Conservation (phyloP, 2,329 filamentous ascomycete species). For the Diaporthe citriasiana region DNA sequence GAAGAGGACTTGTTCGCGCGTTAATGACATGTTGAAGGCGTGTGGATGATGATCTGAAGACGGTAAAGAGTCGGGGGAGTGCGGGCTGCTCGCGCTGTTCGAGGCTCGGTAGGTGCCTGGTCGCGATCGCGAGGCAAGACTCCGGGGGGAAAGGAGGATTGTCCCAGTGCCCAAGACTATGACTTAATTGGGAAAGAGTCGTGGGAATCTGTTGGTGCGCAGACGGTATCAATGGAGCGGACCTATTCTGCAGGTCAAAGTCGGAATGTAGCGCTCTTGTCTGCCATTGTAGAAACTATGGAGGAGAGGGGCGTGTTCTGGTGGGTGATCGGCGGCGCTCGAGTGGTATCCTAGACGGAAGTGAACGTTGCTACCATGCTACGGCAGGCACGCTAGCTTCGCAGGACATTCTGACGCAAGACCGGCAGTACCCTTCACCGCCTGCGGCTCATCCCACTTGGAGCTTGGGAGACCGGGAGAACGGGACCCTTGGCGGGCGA, state of each 20-base stretch:
- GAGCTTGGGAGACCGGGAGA: conserved; percentile 6
- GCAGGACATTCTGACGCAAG: conserved; percentile 12
- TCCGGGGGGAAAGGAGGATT: not conserved
- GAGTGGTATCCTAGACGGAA: conserved; percentile 3
- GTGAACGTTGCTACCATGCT: no score
- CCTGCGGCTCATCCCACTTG: conserved; percentile 31
- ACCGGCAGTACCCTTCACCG: conserved; percentile 31
- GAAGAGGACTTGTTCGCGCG: conserved; percentile 71
- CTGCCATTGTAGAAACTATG: conserved; percentile 8
- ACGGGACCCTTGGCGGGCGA: not conserved
- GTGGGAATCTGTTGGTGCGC: not conserved
- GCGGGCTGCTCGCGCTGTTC: not conserved
- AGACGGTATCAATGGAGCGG: not conserved
- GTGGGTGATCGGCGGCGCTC: conserved; percentile 18
- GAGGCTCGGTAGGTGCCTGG: not conserved
- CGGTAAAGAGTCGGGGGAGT: not conserved
- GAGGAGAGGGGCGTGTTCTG: conserved; percentile 6
- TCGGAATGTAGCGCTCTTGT: not conserved
- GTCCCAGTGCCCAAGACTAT: no score
- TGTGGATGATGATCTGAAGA: not conserved
- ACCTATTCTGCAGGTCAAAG: not conserved
- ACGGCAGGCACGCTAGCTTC: conserved; percentile 12
- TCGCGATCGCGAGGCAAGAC: conserved; percentile 3
- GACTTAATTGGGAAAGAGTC: not conserved
- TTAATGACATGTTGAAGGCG: conserved; percentile 58